A percentile compares a stretch with the other conserved stretches of the same genome.
Evolutionary conservation across 2,329 filamentous ascomycete genomes (phyloP).

Genomic region (Erysiphe neolycopersici): DNA sequence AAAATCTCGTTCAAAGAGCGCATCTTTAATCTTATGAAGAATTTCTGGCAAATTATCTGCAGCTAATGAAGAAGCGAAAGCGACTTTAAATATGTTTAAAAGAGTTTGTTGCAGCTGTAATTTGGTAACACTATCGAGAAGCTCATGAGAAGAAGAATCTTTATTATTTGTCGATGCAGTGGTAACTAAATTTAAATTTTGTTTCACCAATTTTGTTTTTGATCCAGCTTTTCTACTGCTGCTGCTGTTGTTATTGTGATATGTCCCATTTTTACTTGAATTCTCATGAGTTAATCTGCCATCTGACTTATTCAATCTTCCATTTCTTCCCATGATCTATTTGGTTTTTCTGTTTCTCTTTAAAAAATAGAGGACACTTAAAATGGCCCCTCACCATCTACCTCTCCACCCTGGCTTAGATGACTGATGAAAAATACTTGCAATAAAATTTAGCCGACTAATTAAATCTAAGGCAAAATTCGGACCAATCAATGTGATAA

Average conservation of each 20-base stretch:
- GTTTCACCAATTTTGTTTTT: background rate
- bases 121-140: background rate
- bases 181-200: background rate
- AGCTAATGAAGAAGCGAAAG: conserved; percentile 27
- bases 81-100: conserved; percentile 42
- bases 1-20: conserved; percentile 72
- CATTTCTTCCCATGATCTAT: background rate
- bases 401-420: too few relatives aligned
- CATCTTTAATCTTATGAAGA: conserved; percentile 62
- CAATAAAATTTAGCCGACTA: too few relatives aligned
- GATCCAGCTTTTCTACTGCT: background rate
- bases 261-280: background rate
- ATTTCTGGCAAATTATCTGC: conserved; percentile 23
- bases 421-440: too few relatives aligned
- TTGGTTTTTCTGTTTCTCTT: too few relatives aligned
- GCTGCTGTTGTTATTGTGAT: background rate
- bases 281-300: background rate
- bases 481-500: too few relatives aligned
- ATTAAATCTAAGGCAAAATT: too few relatives aligned
- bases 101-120: conserved; percentile 34
- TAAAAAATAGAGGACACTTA: too few relatives aligned
- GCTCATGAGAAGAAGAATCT: background rate
- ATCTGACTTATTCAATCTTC: background rate
- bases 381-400: too few relatives aligned
- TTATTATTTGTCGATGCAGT: too few relatives aligned